Percentiles rank a stretch among this genome's conserved stretches.
Conservation (phyloP, 345 rosid genomes). For the Melaleuca alternifolia region DNA sequence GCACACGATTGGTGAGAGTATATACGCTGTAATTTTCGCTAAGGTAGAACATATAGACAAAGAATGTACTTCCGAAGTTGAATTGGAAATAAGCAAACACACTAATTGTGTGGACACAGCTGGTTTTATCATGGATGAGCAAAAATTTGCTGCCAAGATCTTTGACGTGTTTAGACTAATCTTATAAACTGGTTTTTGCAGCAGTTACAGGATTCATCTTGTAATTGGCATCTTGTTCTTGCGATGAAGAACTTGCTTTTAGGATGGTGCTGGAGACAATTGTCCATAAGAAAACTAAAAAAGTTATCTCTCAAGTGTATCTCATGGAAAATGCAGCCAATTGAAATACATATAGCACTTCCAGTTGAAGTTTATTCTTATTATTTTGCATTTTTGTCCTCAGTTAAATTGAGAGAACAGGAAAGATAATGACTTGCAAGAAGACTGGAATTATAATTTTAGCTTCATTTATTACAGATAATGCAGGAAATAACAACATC, state of each 20-base stretch:
- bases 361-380: not conserved
- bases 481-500: not conserved
- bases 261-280: not conserved
- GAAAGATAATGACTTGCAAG: too few species aligned
- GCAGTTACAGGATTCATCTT: too few species aligned
- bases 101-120: too few species aligned
- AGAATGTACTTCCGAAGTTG: too few species aligned
- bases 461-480: not conserved
- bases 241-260: not conserved
- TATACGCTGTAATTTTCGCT: too few species aligned
- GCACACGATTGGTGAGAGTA: too few species aligned
- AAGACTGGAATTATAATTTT: not conserved
- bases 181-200: not conserved
- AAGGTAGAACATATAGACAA: too few species aligned
- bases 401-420: too few species aligned
- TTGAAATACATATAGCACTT: not conserved
- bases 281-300: not conserved
- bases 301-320: not conserved
- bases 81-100: too few species aligned
- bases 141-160: too few species aligned
- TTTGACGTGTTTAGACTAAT: not conserved
- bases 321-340: not conserved
- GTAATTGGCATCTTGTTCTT: not conserved
- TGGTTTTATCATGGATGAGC: too few species aligned
- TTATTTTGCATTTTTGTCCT: not conserved